Evolutionary conservation across 768 basidiomycete genomes (phyloP).

Genomic region (Multifurca ochricompacta): DNA sequence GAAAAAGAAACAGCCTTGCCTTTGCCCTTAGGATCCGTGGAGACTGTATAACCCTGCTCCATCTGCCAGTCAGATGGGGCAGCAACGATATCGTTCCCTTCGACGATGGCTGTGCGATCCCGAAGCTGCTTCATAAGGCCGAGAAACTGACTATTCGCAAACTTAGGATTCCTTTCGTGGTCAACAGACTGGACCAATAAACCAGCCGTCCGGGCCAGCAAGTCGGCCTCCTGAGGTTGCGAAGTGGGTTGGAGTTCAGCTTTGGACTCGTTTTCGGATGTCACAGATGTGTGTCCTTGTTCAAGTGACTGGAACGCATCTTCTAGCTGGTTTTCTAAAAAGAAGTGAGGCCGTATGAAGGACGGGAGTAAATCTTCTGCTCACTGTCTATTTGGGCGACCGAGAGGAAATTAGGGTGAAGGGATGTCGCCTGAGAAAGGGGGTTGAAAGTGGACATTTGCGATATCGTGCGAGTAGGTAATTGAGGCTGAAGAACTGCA

Average conservation of each 20-base stretch:
- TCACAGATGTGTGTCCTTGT: slow-evolving; percentile 7
- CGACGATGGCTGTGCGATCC: slow-evolving; percentile 70
- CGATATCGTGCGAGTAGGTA: slow-evolving; percentile 22
- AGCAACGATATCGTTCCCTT: slow-evolving; percentile 70
- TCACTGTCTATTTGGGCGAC: slow-evolving; percentile 36
- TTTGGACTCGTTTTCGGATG: neutral
- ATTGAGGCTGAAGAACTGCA: slow-evolving; percentile 7
- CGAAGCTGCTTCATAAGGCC: slow-evolving; percentile 78
- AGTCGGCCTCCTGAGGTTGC: slow-evolving; percentile 43
- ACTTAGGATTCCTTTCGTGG: slow-evolving; percentile 74
- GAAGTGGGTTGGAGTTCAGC: slow-evolving; percentile 3
- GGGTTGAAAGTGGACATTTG: slow-evolving; percentile 31
- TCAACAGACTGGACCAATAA: slow-evolving; percentile 68
- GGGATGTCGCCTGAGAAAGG: slow-evolving; percentile 13
- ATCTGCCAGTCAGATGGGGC: slow-evolving; percentile 23
- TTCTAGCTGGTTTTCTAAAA: slow-evolving; percentile 31
- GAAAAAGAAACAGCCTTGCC: slow-evolving; percentile 35
- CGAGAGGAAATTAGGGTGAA: slow-evolving; percentile 15
- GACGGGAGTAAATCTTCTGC: slow-evolving; percentile 20
- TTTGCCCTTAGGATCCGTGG: slow-evolving; percentile 58
- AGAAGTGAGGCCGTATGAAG: slow-evolving; percentile 20
- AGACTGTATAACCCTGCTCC: slow-evolving; percentile 20
- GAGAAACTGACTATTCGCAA: slow-evolving; percentile 78
- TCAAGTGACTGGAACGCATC: slow-evolving; percentile 38
- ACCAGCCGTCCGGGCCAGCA: slow-evolving; percentile 75